Evolutionary conservation across 164 flowering plant species (phyloP), one percentile per base, ranked within the genome.

Genomic region (Protea cynaroides): DNA sequence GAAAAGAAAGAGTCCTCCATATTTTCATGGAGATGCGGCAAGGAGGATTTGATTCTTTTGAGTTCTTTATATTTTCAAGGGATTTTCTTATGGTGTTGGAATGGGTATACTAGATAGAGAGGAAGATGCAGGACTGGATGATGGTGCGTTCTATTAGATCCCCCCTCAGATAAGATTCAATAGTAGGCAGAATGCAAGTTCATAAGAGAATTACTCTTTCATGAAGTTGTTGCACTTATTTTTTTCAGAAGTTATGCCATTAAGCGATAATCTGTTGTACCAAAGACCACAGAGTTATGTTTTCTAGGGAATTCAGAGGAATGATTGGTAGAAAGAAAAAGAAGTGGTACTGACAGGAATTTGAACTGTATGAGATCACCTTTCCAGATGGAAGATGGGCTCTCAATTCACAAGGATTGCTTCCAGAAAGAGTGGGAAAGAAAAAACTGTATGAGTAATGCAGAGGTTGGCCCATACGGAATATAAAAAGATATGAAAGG

Each of bases 1-100:
- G 97, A 89, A 72, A 82, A 71, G 61, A 83, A 73, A 72, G 87
- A 92, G 8, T 59, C 91, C 38, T 71, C 68, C 8, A 77, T 74
- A 95, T 71, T 95, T 95, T 65, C 99, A 92, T 60, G 99, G 99
- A 17, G 84, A 95, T 63, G 70, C 86, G 25, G 86, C 83, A 89
- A 83, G 76, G 97, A 95, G 61, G 97, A 79, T 94, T 95, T 6
- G 96, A 95, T 65, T 97, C 97, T 8, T 75, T 92, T 29, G 80
- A 97, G 64, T 84, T 95, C 51, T 95, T 95, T 70, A 74, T 90
- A 90, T 78, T 95, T 44, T 97, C 92, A 6, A 80, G 97, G 68
- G 99, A 95, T 72, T 95, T 95, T 64, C 90, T 95, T 14, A 65
- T 68, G 23, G 75, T 81, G 55, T 66, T 95, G 75, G 99, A 92